phyloP scores from a whole-genome alignment of 2,329 filamentous ascomycete species.

The Monosporascus cannonballus region DNA sequence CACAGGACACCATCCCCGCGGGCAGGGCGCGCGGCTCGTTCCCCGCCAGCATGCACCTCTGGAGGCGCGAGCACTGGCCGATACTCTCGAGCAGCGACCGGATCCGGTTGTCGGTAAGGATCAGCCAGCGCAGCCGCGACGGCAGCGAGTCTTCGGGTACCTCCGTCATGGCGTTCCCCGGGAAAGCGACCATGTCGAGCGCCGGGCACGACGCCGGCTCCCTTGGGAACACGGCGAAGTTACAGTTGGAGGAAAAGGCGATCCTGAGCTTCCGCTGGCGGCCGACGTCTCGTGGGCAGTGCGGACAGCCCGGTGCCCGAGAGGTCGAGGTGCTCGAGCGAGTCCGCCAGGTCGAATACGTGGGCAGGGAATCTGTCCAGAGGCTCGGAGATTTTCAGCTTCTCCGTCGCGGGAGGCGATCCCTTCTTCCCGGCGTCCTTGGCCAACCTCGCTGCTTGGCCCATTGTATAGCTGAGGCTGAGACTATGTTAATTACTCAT shows the following conservation, averaged over 20 bases:
- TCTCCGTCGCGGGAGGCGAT: slow-evolving; percentile 14
- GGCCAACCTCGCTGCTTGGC: too few relatives aligned
- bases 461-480: too few relatives aligned
- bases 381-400: slow-evolving; percentile 29
- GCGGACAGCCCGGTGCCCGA: slow-evolving; percentile 36
- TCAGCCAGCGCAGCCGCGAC: slow-evolving; percentile 38
- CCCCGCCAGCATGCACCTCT: slow-evolving; percentile 45
- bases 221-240: slow-evolving; percentile 35
- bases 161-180: slow-evolving; percentile 36
- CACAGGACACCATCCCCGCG: slow-evolving; percentile 35
- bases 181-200: slow-evolving; percentile 45
- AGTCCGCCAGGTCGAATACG: slow-evolving; percentile 33
- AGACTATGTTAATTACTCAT: too few relatives aligned
- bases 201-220: slow-evolving; percentile 35
- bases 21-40: slow-evolving; percentile 36
- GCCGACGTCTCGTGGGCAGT: slow-evolving; percentile 34
- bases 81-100: slow-evolving; percentile 33
- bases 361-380: slow-evolving; percentile 31
- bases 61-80: slow-evolving; percentile 34
- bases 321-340: slow-evolving; percentile 41
- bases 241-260: slow-evolving; percentile 40
- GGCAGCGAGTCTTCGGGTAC: slow-evolving; percentile 37
- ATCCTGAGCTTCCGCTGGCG: slow-evolving; percentile 37
- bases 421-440: too few relatives aligned
- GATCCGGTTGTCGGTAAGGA: slow-evolving; percentile 41